A percentile compares a stretch with the other conserved stretches of the same genome.
These are phyloP conservation scores for Ogataea hybrid DNA, from an alignment of 1,139 yeast species.

Conservation along the genomic window DNA sequence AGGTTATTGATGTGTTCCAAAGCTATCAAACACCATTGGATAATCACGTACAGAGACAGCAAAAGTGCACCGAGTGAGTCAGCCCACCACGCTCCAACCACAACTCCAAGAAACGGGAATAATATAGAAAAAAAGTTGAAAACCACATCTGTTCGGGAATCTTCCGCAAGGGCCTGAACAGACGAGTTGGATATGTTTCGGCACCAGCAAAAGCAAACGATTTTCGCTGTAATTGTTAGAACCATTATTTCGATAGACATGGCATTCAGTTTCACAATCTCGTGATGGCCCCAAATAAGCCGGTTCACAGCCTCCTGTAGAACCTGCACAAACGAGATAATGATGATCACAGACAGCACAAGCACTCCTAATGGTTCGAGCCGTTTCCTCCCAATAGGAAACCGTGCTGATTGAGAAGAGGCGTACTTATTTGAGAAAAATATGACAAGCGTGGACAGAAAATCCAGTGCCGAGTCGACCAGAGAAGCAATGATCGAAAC, in stretches of 20 bases:
- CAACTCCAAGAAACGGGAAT: slow-evolving; percentile 63
- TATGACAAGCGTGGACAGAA: slow-evolving; percentile 71
- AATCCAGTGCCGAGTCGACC: slow-evolving; percentile 73
- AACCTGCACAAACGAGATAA: slow-evolving; percentile 70
- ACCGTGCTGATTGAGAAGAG: slow-evolving; percentile 51
- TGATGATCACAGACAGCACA: slow-evolving; percentile 68
- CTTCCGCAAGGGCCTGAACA: slow-evolving; percentile 78
- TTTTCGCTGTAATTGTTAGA: slow-evolving; percentile 57
- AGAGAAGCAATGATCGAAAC: slow-evolving; percentile 76
- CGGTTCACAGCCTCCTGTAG: slow-evolving; percentile 56
- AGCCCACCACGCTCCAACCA: slow-evolving; percentile 60
- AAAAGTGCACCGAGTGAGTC: slow-evolving; percentile 72
- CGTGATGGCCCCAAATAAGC: slow-evolving; percentile 30
- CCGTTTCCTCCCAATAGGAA: slow-evolving; percentile 72
- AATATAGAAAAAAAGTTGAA: slow-evolving; percentile 68
- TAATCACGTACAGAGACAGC: slow-evolving; percentile 60
- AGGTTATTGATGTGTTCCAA: slow-evolving; percentile 71
- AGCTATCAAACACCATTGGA: slow-evolving; percentile 60
- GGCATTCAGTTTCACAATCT: slow-evolving; percentile 48
- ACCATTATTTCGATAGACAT: slow-evolving; percentile 62
- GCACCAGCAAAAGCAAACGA: slow-evolving; percentile 67
- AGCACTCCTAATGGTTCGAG: slow-evolving; percentile 78
- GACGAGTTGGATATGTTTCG: slow-evolving; percentile 61
- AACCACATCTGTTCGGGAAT: slow-evolving; percentile 74
- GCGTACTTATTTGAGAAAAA: slow-evolving; percentile 56